phyloP scores from a whole-genome alignment of 768 basidiomycete species.

The Tephrocybe sp. region DNA sequence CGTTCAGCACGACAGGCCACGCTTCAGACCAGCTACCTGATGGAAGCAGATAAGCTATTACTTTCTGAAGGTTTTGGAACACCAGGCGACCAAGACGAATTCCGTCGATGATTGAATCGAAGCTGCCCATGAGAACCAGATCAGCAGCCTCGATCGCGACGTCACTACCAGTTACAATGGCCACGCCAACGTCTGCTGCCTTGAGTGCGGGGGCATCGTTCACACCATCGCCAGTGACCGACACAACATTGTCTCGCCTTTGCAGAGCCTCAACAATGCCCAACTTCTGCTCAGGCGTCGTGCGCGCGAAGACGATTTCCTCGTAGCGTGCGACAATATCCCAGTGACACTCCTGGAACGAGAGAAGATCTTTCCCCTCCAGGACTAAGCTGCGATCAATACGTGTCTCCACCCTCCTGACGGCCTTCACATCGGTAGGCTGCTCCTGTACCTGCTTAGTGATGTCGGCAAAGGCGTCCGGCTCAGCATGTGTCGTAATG shows the following conservation, averaged over 20 bases:
- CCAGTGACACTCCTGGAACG: slow-evolving; percentile 34
- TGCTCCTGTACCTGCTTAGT: neutral
- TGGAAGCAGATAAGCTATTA: neutral
- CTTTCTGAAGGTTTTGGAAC: neutral
- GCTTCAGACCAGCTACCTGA: neutral
- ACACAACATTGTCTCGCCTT: neutral
- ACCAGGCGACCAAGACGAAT: neutral
- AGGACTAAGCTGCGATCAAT: slow-evolving; percentile 34
- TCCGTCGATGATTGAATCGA: neutral
- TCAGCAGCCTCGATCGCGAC: neutral
- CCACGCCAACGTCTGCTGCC: neutral
- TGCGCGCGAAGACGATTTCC: slow-evolving; percentile 51
- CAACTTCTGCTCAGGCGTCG: slow-evolving; percentile 52
- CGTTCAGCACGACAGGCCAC: neutral
- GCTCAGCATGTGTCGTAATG: slow-evolving; percentile 29
- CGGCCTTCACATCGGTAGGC: neutral
- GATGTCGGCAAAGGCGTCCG: slow-evolving; percentile 6
- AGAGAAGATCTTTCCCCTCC: slow-evolving; percentile 39
- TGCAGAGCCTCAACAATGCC: neutral
- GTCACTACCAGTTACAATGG: neutral
- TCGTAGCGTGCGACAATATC: slow-evolving; percentile 33
- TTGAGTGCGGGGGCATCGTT: neutral
- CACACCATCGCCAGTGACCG: neutral
- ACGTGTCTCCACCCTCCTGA: slow-evolving; percentile 25
- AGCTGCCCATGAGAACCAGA: neutral